Percentiles rank a stretch among this genome's conserved stretches.
phyloP scores from a whole-genome alignment of 805 yeast genomes.

The Lachancea kluyveri region DNA sequence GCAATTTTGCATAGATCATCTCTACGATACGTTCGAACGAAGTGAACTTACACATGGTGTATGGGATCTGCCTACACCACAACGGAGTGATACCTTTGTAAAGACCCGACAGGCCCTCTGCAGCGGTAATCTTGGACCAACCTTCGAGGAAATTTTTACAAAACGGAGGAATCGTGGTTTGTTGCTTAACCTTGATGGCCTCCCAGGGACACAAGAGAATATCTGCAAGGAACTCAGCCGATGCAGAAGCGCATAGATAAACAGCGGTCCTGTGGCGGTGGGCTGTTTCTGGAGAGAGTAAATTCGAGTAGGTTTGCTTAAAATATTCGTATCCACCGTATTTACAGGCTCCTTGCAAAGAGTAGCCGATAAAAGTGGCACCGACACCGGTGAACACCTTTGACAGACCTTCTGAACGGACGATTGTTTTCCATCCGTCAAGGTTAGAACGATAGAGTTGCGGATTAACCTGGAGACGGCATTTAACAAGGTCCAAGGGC shows the following conservation, averaged over 20 bases:
- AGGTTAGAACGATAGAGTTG: conserved; percentile 65
- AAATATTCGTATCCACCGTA: conserved; percentile 92
- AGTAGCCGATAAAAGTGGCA: conserved; percentile 89
- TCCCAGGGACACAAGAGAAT: conserved; percentile 87
- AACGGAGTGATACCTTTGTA: conserved; percentile 88
- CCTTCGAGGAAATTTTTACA: conserved; percentile 62
- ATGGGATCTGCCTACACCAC: conserved; percentile 97
- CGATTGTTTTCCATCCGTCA: conserved; percentile 75
- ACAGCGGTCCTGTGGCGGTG: conserved; percentile 63
- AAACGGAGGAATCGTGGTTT: conserved; percentile 86
- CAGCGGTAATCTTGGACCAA: conserved; percentile 54
- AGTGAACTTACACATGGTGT: conserved; percentile 96
- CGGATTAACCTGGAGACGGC: conserved; percentile 85
- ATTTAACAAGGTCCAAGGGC: conserved; percentile 89
- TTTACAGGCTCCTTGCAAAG: conserved; percentile 95
- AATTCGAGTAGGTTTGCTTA: conserved; percentile 68
- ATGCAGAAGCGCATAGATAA: conserved; percentile 79
- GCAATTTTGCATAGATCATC: conserved; percentile 63
- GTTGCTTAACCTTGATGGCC: conserved; percentile 90
- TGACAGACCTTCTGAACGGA: conserved; percentile 64
- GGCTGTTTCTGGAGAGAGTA: conserved; percentile 59
- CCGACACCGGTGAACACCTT: conserved; percentile 85
- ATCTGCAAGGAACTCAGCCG: conserved; percentile 93
- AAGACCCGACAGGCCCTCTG: conserved; percentile 67
- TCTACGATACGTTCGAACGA: conserved; percentile 90